A percentile compares a stretch with the other conserved stretches of the same genome.
These are phyloP conservation scores for Niebla homalea DNA, from an alignment of 495 filamentous ascomycete genomes.

Conservation along the genomic window DNA sequence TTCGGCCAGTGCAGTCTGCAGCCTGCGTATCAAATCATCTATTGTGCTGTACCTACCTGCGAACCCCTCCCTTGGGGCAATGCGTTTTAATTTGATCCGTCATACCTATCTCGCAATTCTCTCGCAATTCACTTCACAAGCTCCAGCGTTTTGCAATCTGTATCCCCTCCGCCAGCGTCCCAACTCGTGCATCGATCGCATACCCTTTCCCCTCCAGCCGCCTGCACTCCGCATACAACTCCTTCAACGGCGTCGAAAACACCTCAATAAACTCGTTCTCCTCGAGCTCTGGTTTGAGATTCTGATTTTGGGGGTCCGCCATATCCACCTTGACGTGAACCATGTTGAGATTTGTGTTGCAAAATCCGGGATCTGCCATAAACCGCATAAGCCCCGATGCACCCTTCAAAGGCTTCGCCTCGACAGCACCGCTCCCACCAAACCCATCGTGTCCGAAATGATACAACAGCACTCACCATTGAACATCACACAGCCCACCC, in stretches of 20 bases:
- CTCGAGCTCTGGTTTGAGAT: slow-evolving; percentile 62
- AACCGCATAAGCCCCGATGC: neutral
- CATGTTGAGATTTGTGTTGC: slow-evolving; percentile 77
- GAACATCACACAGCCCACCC: slow-evolving; percentile 64
- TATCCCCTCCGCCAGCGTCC: slow-evolving; percentile 74
- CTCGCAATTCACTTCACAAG: slow-evolving; percentile 17
- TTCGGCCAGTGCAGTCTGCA: too few relatives aligned
- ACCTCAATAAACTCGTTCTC: slow-evolving; percentile 87
- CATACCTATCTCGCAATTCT: too few relatives aligned
- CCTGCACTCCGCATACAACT: slow-evolving; percentile 55
- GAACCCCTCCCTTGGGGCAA: neutral
- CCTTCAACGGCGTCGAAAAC: slow-evolving; percentile 54
- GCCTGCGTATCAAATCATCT: too few relatives aligned
- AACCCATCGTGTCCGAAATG: neutral
- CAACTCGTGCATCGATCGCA: slow-evolving; percentile 76
- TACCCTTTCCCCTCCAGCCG: slow-evolving; percentile 59
- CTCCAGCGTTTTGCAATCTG: slow-evolving; percentile 58
- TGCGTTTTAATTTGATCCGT: too few relatives aligned
- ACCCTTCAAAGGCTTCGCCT: too few relatives aligned
- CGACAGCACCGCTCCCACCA: neutral
- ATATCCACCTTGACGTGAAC: slow-evolving; percentile 73
- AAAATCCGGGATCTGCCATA: slow-evolving; percentile 55
- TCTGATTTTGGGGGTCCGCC: slow-evolving; percentile 52
- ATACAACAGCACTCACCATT: slow-evolving; percentile 43
- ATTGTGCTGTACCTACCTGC: too few relatives aligned